Evolutionary conservation across 2,329 filamentous ascomycete genomes (phyloP).

Genomic region (Ramularia endophylla): DNA sequence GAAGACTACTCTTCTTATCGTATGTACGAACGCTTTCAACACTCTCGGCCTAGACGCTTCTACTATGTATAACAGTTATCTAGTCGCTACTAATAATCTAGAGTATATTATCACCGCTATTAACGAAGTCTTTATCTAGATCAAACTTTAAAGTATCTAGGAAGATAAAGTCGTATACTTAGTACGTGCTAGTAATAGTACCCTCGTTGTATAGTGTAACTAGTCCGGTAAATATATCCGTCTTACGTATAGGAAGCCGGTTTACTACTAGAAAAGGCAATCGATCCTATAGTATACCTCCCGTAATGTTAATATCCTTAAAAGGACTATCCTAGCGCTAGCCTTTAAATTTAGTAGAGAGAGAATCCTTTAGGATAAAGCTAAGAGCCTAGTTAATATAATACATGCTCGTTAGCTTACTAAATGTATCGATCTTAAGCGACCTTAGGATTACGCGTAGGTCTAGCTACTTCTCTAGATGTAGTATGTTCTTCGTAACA

Average conservation of each 20-base stretch:
- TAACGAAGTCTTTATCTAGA: slow-evolving; percentile 1
- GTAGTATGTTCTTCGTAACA: neutral
- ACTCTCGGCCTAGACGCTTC: neutral
- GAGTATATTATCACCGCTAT: slow-evolving; percentile 3
- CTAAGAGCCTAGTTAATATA: slow-evolving; percentile 3
- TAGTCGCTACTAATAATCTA: neutral
- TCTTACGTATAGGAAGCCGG: neutral
- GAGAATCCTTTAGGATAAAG: neutral
- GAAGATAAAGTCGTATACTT: neutral
- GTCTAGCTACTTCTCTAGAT: neutral
- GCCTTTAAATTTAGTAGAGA: neutral
- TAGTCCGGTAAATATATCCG: too few relatives aligned
- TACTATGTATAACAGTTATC: neutral
- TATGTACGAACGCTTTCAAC: neutral
- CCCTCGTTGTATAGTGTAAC: neutral
- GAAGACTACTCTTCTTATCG: neutral
- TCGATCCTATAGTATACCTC: neutral
- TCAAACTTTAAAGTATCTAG: neutral
- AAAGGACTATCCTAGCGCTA: neutral
- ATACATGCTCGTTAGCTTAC: neutral
- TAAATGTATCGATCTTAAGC: neutral
- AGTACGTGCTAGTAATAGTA: neutral
- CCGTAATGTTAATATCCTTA: neutral
- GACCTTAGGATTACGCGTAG: neutral
- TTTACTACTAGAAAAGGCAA: neutral